Base-by-base conservation (phyloP, 2,329 filamentous ascomycete species). In the Mycogone perniciosa region DNA sequence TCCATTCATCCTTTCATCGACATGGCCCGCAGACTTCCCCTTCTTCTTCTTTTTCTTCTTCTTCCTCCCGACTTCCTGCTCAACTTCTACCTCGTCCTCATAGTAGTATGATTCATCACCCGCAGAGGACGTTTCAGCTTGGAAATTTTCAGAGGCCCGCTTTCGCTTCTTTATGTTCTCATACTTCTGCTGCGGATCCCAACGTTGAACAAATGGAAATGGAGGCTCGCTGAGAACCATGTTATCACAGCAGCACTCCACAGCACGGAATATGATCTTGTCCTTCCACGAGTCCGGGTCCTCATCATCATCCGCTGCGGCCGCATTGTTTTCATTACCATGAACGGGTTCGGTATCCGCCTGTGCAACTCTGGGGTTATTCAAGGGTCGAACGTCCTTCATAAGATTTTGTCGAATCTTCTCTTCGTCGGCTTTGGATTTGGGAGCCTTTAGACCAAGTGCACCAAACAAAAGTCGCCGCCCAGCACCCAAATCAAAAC, bases 141-240 rank as follows among this genome's bases (percentile, higher is more conserved):
- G 56, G 5, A 60, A 60, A 20, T 57, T 51, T 67, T 70, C 57
- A 60, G 72, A 58, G 69, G 60, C 54, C 31, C 75, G 71, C 63
- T 84, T 84, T 48, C 72, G 69, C 55, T 74, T 80, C 6, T 67
- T 69, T 57, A 72, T 72, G 4, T 59, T 62, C 2, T 64, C 64
- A 46, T 61, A 68, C 56, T 71, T 70, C 60, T 91, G 87, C 54
- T 89, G 85, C 4, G 81, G 78, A 66, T 95, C 89, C 92, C 91
- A 96, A 43, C 88, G 80, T 66, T 96, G 90, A 11, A 87, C 75
- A 65, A 96, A 96, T 0, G 91, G 91, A 62, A 95, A 96, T 0
- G 91, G 88, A 0, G 92, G 91, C 33, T 88, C 79, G 48, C 80
- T 86, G 42, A 95, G 73, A 31, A 78, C 71, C 37, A 89, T 71